A percentile compares a stretch with the other conserved stretches of the same genome.
phyloP scores from a whole-genome alignment of 176 grass and related monocot species.

The Alloteropsis semialata region DNA sequence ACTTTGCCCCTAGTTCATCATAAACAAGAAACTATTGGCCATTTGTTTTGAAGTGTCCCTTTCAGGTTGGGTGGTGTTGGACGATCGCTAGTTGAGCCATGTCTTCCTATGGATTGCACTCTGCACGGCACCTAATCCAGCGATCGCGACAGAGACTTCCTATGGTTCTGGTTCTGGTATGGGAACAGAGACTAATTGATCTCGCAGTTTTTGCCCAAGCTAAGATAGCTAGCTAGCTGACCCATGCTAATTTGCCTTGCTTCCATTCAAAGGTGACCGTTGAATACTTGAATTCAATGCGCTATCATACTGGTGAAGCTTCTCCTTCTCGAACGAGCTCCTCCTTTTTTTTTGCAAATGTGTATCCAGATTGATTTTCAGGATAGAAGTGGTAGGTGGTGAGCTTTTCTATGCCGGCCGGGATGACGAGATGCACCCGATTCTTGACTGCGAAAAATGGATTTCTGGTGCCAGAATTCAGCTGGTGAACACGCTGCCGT shows the following conservation, averaged over 20 bases:
- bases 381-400: background rate
- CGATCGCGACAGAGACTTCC: background rate
- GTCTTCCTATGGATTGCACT: background rate
- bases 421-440: too few relatives aligned
- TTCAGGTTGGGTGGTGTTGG: conserved; percentile 11
- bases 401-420: background rate
- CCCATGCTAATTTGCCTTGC: background rate
- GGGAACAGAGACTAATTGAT: background rate
- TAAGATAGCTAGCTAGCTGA: background rate
- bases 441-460: conserved; percentile 2
- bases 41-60: background rate
- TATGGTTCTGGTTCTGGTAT: background rate
- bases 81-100: background rate
- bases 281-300: background rate
- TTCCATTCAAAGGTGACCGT: background rate
- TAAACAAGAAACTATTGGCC: background rate
- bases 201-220: background rate
- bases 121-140: background rate
- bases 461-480: background rate
- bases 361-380: background rate
- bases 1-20: background rate
- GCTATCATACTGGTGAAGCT: too few relatives aligned
- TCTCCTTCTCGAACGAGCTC: too few relatives aligned
- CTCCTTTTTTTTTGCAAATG: background rate
- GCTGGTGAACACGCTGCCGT: background rate